phyloP scores from a whole-genome alignment of 2,329 filamentous ascomycete genomes.

The Calonectria crousiana region DNA sequence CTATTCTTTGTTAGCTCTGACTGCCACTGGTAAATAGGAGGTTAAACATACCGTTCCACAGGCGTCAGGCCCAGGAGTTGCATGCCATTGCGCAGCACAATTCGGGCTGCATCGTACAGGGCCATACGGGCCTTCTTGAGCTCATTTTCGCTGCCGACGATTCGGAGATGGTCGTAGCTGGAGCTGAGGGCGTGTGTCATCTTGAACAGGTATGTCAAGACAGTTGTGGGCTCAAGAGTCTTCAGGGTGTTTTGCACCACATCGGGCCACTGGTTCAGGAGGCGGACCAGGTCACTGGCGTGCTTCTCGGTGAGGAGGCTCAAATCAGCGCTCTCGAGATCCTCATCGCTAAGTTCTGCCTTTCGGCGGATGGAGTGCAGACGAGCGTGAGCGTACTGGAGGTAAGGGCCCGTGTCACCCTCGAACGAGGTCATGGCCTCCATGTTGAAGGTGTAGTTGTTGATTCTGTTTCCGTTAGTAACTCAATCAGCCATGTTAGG shows the following conservation, averaged over 20 bases:
- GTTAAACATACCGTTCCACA: conserved; percentile 66
- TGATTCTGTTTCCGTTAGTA: conserved; percentile 58
- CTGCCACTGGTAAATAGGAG: neutral
- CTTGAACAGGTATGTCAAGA: conserved; percentile 78
- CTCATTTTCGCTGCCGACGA: conserved; percentile 82
- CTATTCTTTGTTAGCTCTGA: conserved; percentile 31
- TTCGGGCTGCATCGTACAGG: conserved; percentile 80
- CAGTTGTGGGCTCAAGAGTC: conserved; percentile 79
- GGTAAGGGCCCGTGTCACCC: conserved; percentile 86
- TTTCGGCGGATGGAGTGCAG: conserved; percentile 74
- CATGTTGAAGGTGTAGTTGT: conserved; percentile 81
- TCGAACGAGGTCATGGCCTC: conserved; percentile 87
- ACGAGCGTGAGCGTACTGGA: conserved; percentile 86
- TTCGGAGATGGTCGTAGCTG: conserved; percentile 85
- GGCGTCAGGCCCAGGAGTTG: conserved; percentile 81
- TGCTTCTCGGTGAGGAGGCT: conserved; percentile 78
- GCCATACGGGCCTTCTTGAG: conserved; percentile 77
- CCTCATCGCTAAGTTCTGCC: conserved; percentile 64
- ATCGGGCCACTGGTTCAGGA: conserved; percentile 88
- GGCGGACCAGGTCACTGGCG: conserved; percentile 78
- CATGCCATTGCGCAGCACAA: conserved; percentile 88
- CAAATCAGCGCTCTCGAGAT: conserved; percentile 74
- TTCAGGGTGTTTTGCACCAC: conserved; percentile 86
- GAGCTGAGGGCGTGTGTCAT: conserved; percentile 85
- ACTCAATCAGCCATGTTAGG: fast-evolving